These are phyloP conservation scores for Insectozyma bohioensis DNA, from an alignment of 1,139 yeast genomes.

Conservation along the genomic window DNA sequence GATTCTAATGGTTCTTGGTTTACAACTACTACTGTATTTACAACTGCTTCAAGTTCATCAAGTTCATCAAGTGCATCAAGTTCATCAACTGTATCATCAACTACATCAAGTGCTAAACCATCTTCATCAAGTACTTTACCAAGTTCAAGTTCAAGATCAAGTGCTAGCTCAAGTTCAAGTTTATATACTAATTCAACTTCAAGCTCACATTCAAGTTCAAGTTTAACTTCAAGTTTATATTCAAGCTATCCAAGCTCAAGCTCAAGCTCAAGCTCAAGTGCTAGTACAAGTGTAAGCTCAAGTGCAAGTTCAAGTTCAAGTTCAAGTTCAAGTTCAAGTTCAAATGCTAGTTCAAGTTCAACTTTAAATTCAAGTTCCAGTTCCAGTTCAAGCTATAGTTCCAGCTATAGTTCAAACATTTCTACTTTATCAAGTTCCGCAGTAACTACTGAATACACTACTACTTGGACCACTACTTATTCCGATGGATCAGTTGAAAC, in stretches of 20 bases:
- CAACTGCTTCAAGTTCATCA: background rate
- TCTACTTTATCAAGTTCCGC: background rate
- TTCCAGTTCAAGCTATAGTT: too few relatives aligned
- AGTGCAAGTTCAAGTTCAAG: background rate
- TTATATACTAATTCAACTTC: background rate
- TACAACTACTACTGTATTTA: conserved; percentile 7
- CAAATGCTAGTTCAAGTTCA: background rate
- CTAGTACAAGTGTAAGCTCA: background rate
- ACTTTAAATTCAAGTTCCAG: background rate
- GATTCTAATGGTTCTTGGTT: conserved; percentile 7
- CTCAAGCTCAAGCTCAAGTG: too few relatives aligned
- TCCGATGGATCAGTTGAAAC: conserved; percentile 17
- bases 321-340: background rate
- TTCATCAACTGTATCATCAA: conserved; percentile 1
- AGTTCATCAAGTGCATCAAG: conserved; percentile 2
- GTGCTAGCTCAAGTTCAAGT: background rate
- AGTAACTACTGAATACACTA: conserved; percentile 14
- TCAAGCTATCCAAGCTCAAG: too few relatives aligned
- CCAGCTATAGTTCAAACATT: background rate
- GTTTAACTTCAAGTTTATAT: background rate
- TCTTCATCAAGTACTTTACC: conserved; percentile 1
- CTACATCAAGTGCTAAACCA: background rate
- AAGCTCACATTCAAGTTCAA: background rate
- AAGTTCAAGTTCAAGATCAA: background rate
- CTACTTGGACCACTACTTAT: conserved; percentile 18